Evolutionary conservation across 148 eudicot species (phyloP).

Genomic region (Rhododendron williamsianum): DNA sequence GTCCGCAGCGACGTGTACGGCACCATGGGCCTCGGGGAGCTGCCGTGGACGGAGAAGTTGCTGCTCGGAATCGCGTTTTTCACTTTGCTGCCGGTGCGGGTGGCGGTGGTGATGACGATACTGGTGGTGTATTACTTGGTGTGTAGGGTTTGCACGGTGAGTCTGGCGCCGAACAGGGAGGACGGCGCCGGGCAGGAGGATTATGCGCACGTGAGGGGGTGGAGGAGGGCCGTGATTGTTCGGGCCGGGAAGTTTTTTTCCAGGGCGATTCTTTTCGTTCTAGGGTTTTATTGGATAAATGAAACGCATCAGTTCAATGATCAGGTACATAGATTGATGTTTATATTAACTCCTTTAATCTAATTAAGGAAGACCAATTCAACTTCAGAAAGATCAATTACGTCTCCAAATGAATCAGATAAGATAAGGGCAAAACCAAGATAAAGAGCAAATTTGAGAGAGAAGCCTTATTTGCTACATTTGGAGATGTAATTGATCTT

Average conservation of each 20-base stretch:
- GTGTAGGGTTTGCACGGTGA: slow-evolving; percentile 60
- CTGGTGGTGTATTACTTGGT: slow-evolving; percentile 61
- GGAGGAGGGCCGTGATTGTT: slow-evolving; percentile 65
- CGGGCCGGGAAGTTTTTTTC: slow-evolving; percentile 57
- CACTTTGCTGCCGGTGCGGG: slow-evolving; percentile 55
- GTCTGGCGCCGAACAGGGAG: slow-evolving; percentile 43
- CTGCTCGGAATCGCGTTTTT: slow-evolving; percentile 39
- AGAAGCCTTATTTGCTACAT: neutral
- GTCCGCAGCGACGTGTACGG: slow-evolving; percentile 70
- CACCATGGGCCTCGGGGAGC: slow-evolving; percentile 58
- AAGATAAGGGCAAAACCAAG: neutral
- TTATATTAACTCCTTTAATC: neutral
- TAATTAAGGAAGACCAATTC: neutral
- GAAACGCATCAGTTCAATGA: slow-evolving; percentile 19
- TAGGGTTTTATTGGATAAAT: slow-evolving; percentile 79
- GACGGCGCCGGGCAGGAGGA: slow-evolving; percentile 41
- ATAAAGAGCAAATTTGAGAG: neutral
- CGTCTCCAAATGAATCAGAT: neutral
- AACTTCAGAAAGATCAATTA: neutral
- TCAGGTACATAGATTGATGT: slow-evolving; percentile 17
- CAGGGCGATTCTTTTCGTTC: slow-evolving; percentile 54
- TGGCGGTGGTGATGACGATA: slow-evolving; percentile 29
- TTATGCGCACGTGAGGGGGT: slow-evolving; percentile 66
- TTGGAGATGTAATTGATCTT: neutral
- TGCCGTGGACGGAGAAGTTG: slow-evolving; percentile 48